phyloP scores from a whole-genome alignment of 2,329 filamentous ascomycete genomes.

The Aspergillus vadensis region DNA sequence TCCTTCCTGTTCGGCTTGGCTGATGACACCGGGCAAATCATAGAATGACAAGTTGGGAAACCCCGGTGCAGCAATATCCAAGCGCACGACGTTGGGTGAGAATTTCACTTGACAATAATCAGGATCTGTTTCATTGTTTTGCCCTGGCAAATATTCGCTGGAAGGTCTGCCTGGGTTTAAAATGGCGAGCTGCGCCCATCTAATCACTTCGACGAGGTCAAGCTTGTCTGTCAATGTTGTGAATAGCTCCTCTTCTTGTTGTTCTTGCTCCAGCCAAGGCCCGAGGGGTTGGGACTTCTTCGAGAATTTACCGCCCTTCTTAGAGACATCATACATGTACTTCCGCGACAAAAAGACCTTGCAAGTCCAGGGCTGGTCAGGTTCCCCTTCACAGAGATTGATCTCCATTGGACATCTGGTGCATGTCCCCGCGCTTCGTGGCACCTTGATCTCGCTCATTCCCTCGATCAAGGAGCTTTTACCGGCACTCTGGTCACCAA shows the following conservation, averaged over 20 bases:
- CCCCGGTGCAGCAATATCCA: conserved; percentile 72
- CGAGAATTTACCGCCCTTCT: conserved; percentile 49
- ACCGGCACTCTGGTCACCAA: conserved; percentile 82
- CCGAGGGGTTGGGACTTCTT: conserved; percentile 59
- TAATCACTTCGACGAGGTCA: conserved; percentile 68
- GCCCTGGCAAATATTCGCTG: conserved; percentile 57
- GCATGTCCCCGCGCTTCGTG: conserved; percentile 70
- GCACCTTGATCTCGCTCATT: conserved; percentile 68
- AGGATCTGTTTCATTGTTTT: conserved; percentile 40
- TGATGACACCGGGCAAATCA: conserved; percentile 81
- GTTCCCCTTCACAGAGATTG: conserved; percentile 60
- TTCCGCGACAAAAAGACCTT: conserved; percentile 65
- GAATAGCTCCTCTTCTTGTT: conserved; percentile 57
- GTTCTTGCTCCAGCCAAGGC: conserved; percentile 62
- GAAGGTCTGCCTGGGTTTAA: conserved; percentile 65
- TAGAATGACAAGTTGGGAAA: conserved; percentile 79
- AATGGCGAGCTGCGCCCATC: conserved; percentile 75
- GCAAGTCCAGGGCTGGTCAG: conserved; percentile 62
- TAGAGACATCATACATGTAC: conserved; percentile 56
- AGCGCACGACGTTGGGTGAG: conserved; percentile 76
- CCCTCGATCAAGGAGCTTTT: conserved; percentile 71
- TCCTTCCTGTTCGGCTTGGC: conserved; percentile 63
- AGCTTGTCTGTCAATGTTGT: conserved; percentile 62
- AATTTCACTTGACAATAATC: conserved; percentile 62
- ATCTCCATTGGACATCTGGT: conserved; percentile 82